Evolutionary conservation across 768 basidiomycete genomes (phyloP), one percentile per base, ranked within the genome.

Genomic region (Suillus brevipes): DNA sequence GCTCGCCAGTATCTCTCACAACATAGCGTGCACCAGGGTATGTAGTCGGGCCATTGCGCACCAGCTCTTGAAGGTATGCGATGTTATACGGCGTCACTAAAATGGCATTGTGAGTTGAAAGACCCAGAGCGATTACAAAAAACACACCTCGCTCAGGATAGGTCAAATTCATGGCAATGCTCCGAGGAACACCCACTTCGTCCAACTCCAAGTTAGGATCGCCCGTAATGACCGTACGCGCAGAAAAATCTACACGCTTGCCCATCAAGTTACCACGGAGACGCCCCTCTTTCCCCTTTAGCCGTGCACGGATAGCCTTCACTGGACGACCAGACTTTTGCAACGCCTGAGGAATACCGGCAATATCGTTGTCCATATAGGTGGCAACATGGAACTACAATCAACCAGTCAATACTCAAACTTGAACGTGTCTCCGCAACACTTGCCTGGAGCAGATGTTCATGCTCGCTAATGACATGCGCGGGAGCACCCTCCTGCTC

Each of bases 281-380:
- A 72, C 97, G 92, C 47, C 97, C 97, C 78, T 99, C 97, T 78
- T 99, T 99, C 60, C 97, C 97, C 84, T 99, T 99, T 63, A 99
- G 85, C 52, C 97, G 90, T 6, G 97, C 95, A 64, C 97, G 94
- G 71, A 99, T 98, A 42, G 97, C 96, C 78, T 99, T 99, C 65
- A 99, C 92, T 34, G 97, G 96, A 65, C 97, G 87, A 37, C 97
- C 97, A 49, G 94, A 96, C 78, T 99, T 99, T 73, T 99, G 97
- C 69, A 97, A 80, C 2, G 97, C 95, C 73, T 98, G 97, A 1
- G 97, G 97, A 42, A 98, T 94, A 53, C 97, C 97, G 40, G 97
- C 95, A 64, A 99, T 96, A 73, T 99, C 96, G 74, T 99, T 99
- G 74, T 99, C 97, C 97, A 99, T 99, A 75, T 99, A 99, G 0